phyloP scores from a whole-genome alignment of 2,329 filamentous ascomycete species.

The Calonectria hongkongensis region DNA sequence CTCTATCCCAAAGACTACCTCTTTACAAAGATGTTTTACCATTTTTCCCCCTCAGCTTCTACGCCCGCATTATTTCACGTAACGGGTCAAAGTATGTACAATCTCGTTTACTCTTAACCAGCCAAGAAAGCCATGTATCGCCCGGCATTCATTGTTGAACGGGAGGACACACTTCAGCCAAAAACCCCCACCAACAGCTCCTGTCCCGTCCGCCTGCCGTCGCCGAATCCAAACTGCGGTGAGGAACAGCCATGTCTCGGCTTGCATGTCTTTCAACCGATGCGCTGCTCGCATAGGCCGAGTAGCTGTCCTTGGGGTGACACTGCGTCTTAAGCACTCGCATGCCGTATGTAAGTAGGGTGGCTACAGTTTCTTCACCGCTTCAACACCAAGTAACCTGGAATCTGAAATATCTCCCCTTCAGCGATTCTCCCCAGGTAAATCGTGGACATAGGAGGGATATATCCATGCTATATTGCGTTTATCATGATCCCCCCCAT shows the following conservation, averaged over 20 bases:
- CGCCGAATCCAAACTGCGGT: constrained; percentile 21
- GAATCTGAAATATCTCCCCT: not conserved
- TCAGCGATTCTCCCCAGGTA: not conserved
- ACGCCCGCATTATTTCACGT: not conserved
- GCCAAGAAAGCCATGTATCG: not conserved
- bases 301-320: constrained; percentile 12
- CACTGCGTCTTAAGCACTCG: constrained; percentile 9
- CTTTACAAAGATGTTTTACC: not conserved
- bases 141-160: not conserved
- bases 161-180: not conserved
- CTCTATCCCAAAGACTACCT: not conserved
- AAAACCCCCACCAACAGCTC: constrained; percentile 5
- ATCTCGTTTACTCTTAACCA: not conserved
- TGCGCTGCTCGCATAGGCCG: not conserved
- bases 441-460: not conserved
- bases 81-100: not conserved
- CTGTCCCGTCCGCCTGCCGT: constrained; percentile 28
- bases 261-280: constrained; percentile 18
- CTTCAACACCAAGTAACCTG: not conserved
- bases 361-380: constrained; percentile 19
- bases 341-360: constrained; percentile 12
- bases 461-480: not conserved
- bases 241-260: constrained; percentile 26
- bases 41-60: not conserved
- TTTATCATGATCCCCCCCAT: not conserved